A percentile compares a stretch with the other conserved stretches of the same genome.
phyloP scores from a whole-genome alignment of 352 stramenopile genomes.

The Plasmopara halstedii region DNA sequence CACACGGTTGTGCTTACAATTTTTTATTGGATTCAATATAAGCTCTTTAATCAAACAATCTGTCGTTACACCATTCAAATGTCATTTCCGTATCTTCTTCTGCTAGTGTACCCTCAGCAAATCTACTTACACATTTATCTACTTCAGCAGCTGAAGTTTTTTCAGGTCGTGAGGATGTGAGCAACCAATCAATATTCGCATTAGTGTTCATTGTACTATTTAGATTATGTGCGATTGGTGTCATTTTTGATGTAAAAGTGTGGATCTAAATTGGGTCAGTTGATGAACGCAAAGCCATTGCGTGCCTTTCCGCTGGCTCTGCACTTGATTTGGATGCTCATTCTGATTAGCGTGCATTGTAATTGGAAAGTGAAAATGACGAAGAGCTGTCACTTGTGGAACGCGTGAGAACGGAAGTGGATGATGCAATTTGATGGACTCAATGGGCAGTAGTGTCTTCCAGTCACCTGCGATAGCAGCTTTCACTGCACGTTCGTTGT shows the following conservation, averaged over 20 bases:
- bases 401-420: conserved; percentile 64
- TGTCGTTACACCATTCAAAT: too few relatives aligned
- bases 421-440: conserved; percentile 46
- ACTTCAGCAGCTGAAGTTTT: too few relatives aligned
- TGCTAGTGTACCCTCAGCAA: too few relatives aligned
- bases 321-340: conserved; percentile 17
- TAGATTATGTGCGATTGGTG: too few relatives aligned
- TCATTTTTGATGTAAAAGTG: neutral
- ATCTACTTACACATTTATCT: too few relatives aligned
- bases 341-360: conserved; percentile 16
- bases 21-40: too few relatives aligned
- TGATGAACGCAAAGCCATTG: conserved; percentile 39
- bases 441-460: conserved; percentile 33
- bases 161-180: too few relatives aligned
- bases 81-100: too few relatives aligned
- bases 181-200: too few relatives aligned
- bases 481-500: conserved; percentile 31
- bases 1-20: neutral
- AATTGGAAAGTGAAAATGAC: conserved; percentile 57
- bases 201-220: too few relatives aligned
- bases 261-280: neutral
- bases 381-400: conserved; percentile 38
- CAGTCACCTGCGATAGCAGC: conserved; percentile 4
- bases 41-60: too few relatives aligned
- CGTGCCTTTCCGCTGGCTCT: conserved; percentile 17